Base-by-base conservation (phyloP, 1,284 basidiomycete genomes). In the Hypsizygus ulmarius region DNA sequence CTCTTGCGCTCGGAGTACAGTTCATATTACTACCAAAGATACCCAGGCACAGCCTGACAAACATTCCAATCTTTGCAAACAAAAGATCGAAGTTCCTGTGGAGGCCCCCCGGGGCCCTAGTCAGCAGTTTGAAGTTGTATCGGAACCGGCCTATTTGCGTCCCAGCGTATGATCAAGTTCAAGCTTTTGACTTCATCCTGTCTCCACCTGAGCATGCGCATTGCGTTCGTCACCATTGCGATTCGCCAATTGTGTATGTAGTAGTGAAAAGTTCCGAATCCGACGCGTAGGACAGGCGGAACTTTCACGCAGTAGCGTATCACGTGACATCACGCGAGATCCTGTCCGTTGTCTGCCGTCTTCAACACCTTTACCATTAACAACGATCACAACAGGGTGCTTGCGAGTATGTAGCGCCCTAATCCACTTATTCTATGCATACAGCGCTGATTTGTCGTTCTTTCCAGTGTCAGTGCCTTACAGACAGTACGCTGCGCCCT, bases 381-480 rank as follows among this genome's bases (percentile, higher is more conserved):
- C 52, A 40, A 27, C 40, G 42, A 50, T 44, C 39, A 30, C 43
- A 21, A 18, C 35, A 16, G 18, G 43, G 25, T 43, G 25, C 16
- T 39, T 37, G 33, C 42, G 33, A 58, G 56, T 54, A 51, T 42
- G 56, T 58, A 50, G 38, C 43, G 37, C 40, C 25, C 27, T 33
- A 16, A 11, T 40, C n/a, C 5, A 10, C 6, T 34, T 34, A 40
- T 33, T 44, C 10, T 29, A 34, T 21, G 27, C 16, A 25, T 36
- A 47, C 39, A 38, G 12, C 36, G 9, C 43, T 47, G 16, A 51
- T 18, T 36, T 2, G 14, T 41, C 16, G 14, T 39, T 21, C n/a
- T 21, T 29, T 16, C 34, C 37, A 87, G 84, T 87, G 84, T 78
- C 83, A 50, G 64, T 73, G 41, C 75, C 74, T 42, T 46, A 47